These are phyloP conservation scores for Vaccinium corymbosum DNA, from an alignment of 148 eudicot species.

Conservation along the genomic window DNA sequence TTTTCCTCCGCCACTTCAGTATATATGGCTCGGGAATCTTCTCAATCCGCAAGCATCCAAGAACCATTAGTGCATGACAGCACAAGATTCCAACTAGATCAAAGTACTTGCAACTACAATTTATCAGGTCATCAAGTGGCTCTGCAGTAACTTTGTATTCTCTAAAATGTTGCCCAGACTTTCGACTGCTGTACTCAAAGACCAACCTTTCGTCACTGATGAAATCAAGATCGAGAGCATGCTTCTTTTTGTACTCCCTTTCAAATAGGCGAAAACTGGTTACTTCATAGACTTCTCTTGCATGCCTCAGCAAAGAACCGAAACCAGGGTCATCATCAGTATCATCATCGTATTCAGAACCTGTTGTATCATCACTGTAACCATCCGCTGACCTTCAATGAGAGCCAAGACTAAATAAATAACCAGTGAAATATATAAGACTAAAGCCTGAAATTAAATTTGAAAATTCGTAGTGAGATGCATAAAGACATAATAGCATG, in stretches of 20 bases:
- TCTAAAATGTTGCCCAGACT: neutral
- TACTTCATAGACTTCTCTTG: neutral
- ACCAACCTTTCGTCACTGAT: neutral
- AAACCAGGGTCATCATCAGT: slow-evolving; percentile 8
- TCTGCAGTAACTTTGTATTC: slow-evolving; percentile 1
- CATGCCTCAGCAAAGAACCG: slow-evolving; percentile 10
- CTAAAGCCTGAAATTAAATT: neutral
- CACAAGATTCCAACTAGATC: neutral
- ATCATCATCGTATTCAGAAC: neutral
- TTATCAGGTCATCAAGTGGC: neutral
- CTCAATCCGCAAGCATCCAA: slow-evolving; percentile 9
- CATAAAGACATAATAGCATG: neutral
- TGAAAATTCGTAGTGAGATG: neutral
- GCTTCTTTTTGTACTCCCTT: neutral
- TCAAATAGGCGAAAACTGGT: slow-evolving; percentile 1
- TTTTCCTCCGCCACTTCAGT: neutral
- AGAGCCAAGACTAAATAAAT: neutral
- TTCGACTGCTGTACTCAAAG: neutral
- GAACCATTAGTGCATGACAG: slow-evolving; percentile 6
- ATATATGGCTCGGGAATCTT: slow-evolving; percentile 1
- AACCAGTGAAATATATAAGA: neutral
- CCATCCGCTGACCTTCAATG: neutral
- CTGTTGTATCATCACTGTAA: slow-evolving; percentile 2
- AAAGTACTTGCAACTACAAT: slow-evolving; percentile 14
- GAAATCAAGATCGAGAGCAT: neutral